Evolutionary conservation across 2,329 filamentous ascomycete species (phyloP).

Genomic region (Calonectria montana): DNA sequence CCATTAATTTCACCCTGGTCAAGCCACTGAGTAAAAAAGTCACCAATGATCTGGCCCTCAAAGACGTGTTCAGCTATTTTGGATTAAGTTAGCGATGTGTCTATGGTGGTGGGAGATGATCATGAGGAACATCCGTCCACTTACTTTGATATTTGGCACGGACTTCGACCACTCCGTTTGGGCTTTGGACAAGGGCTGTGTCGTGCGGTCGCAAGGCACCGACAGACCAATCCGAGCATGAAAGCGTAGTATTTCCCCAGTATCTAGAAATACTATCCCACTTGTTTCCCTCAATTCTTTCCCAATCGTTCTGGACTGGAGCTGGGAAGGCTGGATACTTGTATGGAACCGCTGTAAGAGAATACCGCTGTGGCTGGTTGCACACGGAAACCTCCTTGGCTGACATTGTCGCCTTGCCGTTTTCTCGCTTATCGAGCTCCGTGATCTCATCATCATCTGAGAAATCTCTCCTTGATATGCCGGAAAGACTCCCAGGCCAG

Average conservation of each 20-base stretch:
- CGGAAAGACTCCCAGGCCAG: not conserved
- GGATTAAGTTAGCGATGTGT: not conserved
- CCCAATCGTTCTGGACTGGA: not conserved
- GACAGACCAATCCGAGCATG: not conserved
- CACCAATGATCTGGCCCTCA: not conserved
- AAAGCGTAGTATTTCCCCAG: not conserved
- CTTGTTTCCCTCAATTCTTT: not conserved
- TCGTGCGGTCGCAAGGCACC: not conserved
- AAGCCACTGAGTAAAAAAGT: constrained; percentile 8
- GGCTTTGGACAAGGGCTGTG: not conserved
- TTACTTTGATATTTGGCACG: not conserved
- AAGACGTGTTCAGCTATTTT: constrained; percentile 8
- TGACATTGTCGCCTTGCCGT: not conserved
- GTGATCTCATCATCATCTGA: not conserved
- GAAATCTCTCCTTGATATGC: not conserved
- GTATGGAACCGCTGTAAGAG: not conserved
- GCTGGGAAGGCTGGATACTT: not conserved
- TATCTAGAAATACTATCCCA: not conserved
- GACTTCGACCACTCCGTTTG: not conserved
- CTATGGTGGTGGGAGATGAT: not conserved
- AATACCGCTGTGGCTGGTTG: not conserved
- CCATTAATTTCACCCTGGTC: not conserved
- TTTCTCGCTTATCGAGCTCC: not conserved
- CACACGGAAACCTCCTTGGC: not conserved
- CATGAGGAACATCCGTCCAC: not conserved